Evolutionary conservation across 768 basidiomycete genomes (phyloP), one percentile per base, ranked within the genome.

Genomic region (Suillus hirtellus): DNA sequence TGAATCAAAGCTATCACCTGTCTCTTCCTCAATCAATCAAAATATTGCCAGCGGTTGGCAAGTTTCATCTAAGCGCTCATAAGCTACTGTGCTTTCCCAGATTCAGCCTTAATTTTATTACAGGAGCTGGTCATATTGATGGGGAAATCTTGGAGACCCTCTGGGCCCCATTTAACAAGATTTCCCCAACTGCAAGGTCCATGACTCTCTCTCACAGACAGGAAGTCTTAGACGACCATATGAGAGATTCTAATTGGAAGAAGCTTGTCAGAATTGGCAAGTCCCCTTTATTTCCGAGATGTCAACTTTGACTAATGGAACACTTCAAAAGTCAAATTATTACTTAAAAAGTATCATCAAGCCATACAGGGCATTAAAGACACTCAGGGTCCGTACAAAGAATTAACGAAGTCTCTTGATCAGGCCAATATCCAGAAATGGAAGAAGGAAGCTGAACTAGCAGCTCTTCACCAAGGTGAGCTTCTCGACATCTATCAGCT

Each of bases 121-220:
- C 46, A 1, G 77, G 77, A 0, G 67, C 65, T 0, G 73, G 74
- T 0, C 65, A 74, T 8, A 50, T 76, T 0, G 73, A 77, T 54
- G 74, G 77, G 0, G 73, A 79, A 46, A 76, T 78, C 4, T 38
- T 80, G 9, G 77, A 79, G 44, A 75, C 73, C 0, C 53, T 79
- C 0, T 80, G 76, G 77, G 61, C 70, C 0, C 35, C 63, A 0
- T 61, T 78, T 0, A 79, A 27, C 27, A 27, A 71, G 2, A 67
- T 74, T 0, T 72, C 73, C 0, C 37, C 67, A 0, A 72, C 67
- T 10, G 69, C 71, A 0, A 49, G 71, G 0, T 67, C 66, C 0
- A 75, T 76, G 63, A 61, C 69, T 0, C 17, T 62, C 4, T 68
- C 71, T 0, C 73, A 77, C 19, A 12, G 69, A 0, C 60, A 69